These are phyloP conservation scores for Globisporangium nagaii DNA, from an alignment of 352 stramenopile genomes.

Conservation along the genomic window DNA sequence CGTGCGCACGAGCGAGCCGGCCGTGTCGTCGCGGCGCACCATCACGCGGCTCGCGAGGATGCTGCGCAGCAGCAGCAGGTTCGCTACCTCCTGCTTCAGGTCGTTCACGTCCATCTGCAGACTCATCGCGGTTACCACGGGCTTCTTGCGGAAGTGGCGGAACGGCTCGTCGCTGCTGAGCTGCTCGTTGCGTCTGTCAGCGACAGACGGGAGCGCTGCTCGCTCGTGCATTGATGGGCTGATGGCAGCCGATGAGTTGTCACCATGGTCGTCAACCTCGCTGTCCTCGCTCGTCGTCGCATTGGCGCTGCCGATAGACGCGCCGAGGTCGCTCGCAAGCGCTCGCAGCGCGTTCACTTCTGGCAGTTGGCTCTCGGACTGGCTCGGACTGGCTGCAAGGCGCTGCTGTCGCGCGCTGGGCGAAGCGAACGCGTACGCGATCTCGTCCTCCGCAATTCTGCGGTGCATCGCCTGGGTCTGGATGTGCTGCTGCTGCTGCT, in stretches of 20 bases:
- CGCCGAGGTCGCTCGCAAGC: not conserved
- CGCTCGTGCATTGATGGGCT: not conserved
- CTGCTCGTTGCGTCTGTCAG: no score
- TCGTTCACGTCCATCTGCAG: constrained; percentile 18
- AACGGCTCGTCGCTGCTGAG: not conserved
- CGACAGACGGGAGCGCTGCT: not conserved
- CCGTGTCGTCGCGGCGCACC: constrained; percentile 6
- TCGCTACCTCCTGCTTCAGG: constrained; percentile 17
- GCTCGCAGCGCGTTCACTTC: no score
- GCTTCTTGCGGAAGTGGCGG: constrained; percentile 11
- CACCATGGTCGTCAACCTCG: not conserved
- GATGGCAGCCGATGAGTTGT: not conserved
- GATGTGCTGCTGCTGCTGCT: not conserved
- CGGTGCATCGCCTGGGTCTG: not conserved
- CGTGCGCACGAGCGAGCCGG: constrained; percentile 7
- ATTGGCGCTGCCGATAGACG: not conserved
- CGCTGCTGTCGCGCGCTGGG: not conserved
- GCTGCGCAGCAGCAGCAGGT: constrained; percentile 10
- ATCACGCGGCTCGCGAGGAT: constrained; percentile 14
- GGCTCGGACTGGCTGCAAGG: no score
- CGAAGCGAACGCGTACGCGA: constrained; percentile 9
- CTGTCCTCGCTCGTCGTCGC: not conserved
- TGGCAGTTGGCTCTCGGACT: no score
- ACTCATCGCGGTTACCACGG: constrained; percentile 3
- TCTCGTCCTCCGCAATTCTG: not conserved